A percentile compares a stretch with the other conserved stretches of the same genome.
These are phyloP conservation scores for Filobasidium floriforme DNA, from an alignment of 768 basidiomycete species.

Conservation along the genomic window DNA sequence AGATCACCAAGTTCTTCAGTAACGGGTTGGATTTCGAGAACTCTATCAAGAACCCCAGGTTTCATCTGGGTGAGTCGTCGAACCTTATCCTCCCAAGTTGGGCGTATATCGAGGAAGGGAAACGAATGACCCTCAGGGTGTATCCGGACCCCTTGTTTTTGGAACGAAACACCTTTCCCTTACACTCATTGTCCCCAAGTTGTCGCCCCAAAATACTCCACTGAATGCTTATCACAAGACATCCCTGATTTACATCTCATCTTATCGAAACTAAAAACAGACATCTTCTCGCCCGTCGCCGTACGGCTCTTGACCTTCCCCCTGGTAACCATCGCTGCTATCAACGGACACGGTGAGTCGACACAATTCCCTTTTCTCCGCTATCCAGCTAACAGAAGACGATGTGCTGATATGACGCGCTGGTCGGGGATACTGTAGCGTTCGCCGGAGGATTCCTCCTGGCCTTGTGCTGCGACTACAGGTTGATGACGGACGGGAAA, in stretches of 20 bases:
- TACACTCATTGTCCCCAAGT: too few relatives aligned
- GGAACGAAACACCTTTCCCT: too few relatives aligned
- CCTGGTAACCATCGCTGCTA: conserved; percentile 34
- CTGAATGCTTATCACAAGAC: too few relatives aligned
- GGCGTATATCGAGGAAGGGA: not conserved
- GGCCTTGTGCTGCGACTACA: conserved; percentile 74
- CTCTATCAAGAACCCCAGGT: conserved; percentile 39
- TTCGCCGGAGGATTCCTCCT: conserved; percentile 78
- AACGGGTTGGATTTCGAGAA: conserved; percentile 46
- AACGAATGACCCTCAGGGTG: too few relatives aligned
- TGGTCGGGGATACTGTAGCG: conserved; percentile 42
- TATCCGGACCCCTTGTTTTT: too few relatives aligned
- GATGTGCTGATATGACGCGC: not conserved
- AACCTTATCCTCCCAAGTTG: not conserved
- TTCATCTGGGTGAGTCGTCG: conserved; percentile 39
- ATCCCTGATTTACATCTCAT: too few relatives aligned
- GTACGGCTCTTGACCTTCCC: conserved; percentile 54
- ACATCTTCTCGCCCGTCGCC: conserved; percentile 66
- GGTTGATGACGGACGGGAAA: conserved; percentile 77
- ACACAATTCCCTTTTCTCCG: not conserved
- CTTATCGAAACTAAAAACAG: too few relatives aligned
- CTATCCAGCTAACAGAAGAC: not conserved
- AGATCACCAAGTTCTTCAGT: conserved; percentile 40
- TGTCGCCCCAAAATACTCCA: too few relatives aligned
- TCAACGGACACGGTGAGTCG: conserved; percentile 44